phyloP scores from a whole-genome alignment of 768 basidiomycete genomes.

The Chalciporus pseudorubinellus region DNA sequence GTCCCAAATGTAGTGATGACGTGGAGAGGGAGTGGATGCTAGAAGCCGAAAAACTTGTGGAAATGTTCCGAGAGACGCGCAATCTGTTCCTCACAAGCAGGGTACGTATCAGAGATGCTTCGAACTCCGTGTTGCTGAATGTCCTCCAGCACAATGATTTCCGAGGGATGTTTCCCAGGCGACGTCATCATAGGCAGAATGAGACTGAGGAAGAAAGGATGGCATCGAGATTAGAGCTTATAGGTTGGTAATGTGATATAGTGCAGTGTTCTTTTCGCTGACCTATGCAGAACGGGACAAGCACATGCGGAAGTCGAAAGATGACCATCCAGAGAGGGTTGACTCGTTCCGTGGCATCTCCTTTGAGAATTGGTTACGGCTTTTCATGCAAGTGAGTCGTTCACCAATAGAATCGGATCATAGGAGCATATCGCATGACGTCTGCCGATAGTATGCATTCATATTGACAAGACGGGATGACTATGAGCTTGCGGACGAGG shows the following conservation, averaged over 20 bases:
- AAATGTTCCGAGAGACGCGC: slow-evolving; percentile 85
- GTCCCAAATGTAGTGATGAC: slow-evolving; percentile 41
- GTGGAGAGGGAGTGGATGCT: slow-evolving; percentile 73
- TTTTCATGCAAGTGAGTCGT: slow-evolving; percentile 75
- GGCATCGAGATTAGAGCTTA: slow-evolving; percentile 70
- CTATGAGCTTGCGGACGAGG: slow-evolving; percentile 66
- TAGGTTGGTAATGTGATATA: slow-evolving; percentile 45
- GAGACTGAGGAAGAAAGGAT: slow-evolving; percentile 70
- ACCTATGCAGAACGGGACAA: slow-evolving; percentile 53
- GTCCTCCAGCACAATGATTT: slow-evolving; percentile 49
- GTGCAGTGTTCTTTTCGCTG: neutral
- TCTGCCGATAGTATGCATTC: slow-evolving; percentile 65
- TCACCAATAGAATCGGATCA: neutral
- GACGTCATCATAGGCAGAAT: slow-evolving; percentile 38
- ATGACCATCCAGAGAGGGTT: slow-evolving; percentile 44
- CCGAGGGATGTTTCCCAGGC: slow-evolving; percentile 65
- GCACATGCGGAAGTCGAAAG: slow-evolving; percentile 46
- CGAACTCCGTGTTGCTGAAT: neutral
- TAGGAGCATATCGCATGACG: slow-evolving; percentile 7
- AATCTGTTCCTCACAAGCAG: slow-evolving; percentile 76
- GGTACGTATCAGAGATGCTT: slow-evolving; percentile 46
- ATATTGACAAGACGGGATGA: slow-evolving; percentile 61
- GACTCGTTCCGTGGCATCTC: slow-evolving; percentile 76
- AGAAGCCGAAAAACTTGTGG: slow-evolving; percentile 83
- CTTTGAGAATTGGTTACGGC: slow-evolving; percentile 80